Evolutionary conservation across 495 filamentous ascomycete genomes (phyloP), one percentile per base, ranked within the genome.

Genomic region (Parmelia sp.): DNA sequence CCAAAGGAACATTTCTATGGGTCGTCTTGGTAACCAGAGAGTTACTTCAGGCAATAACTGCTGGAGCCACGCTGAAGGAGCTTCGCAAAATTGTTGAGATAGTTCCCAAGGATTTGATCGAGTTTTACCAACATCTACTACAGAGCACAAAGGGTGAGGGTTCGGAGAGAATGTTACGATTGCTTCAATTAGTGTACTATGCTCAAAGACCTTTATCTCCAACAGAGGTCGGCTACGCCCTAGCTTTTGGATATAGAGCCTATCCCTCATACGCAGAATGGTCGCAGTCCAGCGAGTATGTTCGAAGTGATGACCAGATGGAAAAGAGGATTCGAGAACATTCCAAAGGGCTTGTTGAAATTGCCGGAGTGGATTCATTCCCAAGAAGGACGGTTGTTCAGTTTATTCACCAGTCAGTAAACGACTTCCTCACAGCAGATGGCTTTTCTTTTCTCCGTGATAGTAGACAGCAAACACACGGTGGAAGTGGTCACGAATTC

Each of bases 401-500:
- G 65, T 82, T 82, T 64, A 81, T 82, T 51, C 78, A 82, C 63
- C 77, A 81, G 68, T 80, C 78, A 1, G 79, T n/a, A n/a, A n/a
- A n/a, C 80, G 6, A 69, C 35, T 36, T 36, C 10, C 35, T 36
- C 31, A 25, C 57, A 17, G 39, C 49, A 31, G 14, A 17, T 31
- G 49, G 49, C 49, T 53, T 53, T 53, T 53, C 27, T 14, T 53
- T 29, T 31, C 49, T 53, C 27, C 27, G 25, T 17, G 25, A 53
- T 53, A 31, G 12, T 31, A 29, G 14, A 19, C 4, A 12, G 27
- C 27, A 4, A 29, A 53, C 14, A 19, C 14, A 31, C 1, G 19
- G 1, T 5, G 49, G 25, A 2, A 15, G 31, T 6, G 27, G 49
- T 15, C 25, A 53, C 27, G 14, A 53, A 9, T 53, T 31, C 49